Evolutionary conservation across 176 grass and related monocot species (phyloP).

Genomic region (Avena atlantica): DNA sequence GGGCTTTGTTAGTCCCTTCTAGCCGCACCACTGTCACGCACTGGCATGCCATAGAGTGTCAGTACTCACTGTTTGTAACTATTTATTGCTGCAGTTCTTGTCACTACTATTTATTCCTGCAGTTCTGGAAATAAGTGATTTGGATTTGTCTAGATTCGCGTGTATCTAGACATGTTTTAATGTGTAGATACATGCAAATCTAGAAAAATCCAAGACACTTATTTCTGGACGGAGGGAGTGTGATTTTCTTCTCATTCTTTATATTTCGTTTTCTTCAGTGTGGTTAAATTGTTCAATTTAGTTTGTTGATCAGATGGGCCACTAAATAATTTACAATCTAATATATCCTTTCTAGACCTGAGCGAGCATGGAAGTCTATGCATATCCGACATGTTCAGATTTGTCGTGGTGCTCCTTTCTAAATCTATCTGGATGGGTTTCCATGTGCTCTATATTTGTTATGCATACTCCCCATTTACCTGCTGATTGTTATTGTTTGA

Average conservation of each 20-base stretch:
- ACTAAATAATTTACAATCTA: not conserved
- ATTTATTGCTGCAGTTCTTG: conserved; percentile 14
- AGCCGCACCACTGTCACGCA: not conserved
- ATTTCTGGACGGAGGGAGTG: too few relatives aligned
- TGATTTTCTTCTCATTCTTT: not conserved
- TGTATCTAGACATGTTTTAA: too few relatives aligned
- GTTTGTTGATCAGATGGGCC: not conserved
- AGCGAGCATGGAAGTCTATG: not conserved
- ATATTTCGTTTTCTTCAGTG: not conserved
- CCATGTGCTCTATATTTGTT: not conserved
- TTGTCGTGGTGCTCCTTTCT: not conserved
- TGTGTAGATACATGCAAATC: too few relatives aligned
- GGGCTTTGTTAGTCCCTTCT: not conserved
- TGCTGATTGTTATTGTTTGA: conserved; percentile 9
- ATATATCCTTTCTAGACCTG: not conserved
- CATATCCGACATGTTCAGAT: not conserved
- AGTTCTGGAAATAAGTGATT: too few relatives aligned
- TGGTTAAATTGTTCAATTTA: conserved; percentile 4
- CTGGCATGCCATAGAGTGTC: conserved; percentile 15
- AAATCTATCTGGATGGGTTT: conserved; percentile 7
- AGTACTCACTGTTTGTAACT: not conserved
- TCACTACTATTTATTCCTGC: not conserved
- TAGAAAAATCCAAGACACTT: too few relatives aligned
- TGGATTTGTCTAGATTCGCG: too few relatives aligned
- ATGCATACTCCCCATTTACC: not conserved